phyloP scores from a whole-genome alignment of 148 eudicot genomes.

The Chenopodium album region DNA sequence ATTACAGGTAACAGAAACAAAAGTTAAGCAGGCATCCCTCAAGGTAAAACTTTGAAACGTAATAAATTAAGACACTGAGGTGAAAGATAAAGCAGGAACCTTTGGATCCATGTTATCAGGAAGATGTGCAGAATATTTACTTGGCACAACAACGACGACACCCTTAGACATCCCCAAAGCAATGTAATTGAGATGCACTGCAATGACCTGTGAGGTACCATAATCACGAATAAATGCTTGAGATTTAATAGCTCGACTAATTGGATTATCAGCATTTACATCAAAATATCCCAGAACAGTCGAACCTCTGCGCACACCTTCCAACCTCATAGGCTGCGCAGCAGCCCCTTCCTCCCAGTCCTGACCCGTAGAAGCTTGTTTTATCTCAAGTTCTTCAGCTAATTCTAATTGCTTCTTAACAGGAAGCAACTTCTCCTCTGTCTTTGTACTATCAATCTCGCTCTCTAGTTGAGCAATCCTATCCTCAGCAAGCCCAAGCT shows the following conservation, averaged over 20 bases:
- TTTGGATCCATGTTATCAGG: slow-evolving; percentile 78
- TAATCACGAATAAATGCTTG: slow-evolving; percentile 68
- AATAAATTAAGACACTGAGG: not conserved
- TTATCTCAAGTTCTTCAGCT: slow-evolving; percentile 84
- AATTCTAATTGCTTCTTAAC: slow-evolving; percentile 58
- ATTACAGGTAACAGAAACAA: not conserved
- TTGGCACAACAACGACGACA: slow-evolving; percentile 59
- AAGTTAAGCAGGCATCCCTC: not conserved
- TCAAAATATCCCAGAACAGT: slow-evolving; percentile 81
- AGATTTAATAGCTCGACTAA: slow-evolving; percentile 66
- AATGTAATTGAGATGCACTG: slow-evolving; percentile 71
- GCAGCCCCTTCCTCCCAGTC: slow-evolving; percentile 83
- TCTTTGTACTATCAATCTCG: slow-evolving; percentile 33
- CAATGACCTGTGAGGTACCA: slow-evolving; percentile 73
- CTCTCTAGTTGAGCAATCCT: slow-evolving; percentile 37
- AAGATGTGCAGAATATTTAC: slow-evolving; percentile 73
- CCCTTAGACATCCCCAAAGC: slow-evolving; percentile 91
- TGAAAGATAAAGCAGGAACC: slow-evolving; percentile 42
- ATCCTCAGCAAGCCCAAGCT: slow-evolving; percentile 32
- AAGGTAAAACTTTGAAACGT: not conserved
- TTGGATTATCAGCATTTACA: slow-evolving; percentile 52
- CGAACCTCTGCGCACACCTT: slow-evolving; percentile 73
- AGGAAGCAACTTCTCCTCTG: slow-evolving; percentile 38
- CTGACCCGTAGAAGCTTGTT: slow-evolving; percentile 71
- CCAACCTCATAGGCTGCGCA: slow-evolving; percentile 96